Conservation (phyloP, 2,329 filamentous ascomycete species). For the Phialemonium atrogriseum region DNA sequence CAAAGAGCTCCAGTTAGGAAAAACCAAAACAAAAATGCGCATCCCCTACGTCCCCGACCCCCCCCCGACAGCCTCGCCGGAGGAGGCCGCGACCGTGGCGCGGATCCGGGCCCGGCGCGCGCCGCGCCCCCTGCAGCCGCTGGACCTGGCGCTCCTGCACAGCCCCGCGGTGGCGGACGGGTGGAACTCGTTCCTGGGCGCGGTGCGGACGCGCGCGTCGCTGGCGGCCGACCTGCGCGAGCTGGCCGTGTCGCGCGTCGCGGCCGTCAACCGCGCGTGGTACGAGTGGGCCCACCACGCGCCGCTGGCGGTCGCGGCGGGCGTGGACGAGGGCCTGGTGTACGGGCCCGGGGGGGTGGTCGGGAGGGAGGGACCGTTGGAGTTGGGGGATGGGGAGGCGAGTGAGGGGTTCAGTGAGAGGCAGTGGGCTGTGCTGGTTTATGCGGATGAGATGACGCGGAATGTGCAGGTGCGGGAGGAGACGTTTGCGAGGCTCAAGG, state of each 20-base stretch:
- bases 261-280: constrained; percentile 71
- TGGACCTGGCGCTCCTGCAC: constrained; percentile 72
- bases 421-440: constrained; percentile 62
- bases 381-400: constrained; percentile 18
- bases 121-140: constrained; percentile 61
- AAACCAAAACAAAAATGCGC: too few relatives aligned
- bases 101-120: constrained; percentile 58
- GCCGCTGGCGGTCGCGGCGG: constrained; percentile 53
- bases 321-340: constrained; percentile 45
- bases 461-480: constrained; percentile 60
- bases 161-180: constrained; percentile 67
- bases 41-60: constrained; percentile 55
- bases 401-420: constrained; percentile 39
- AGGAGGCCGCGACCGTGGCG: constrained; percentile 49
- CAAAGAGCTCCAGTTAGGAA: too few relatives aligned
- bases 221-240: constrained; percentile 56
- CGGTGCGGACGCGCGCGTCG: constrained; percentile 45
- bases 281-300: constrained; percentile 81
- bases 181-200: constrained; percentile 63
- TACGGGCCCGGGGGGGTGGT: too few relatives aligned
- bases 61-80: constrained; percentile 31
- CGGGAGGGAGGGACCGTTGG: constrained; percentile 21
- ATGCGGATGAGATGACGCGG: constrained; percentile 78
- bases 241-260: constrained; percentile 73
- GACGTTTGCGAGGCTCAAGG: constrained; percentile 57